Percentiles rank a stretch among this genome's conserved stretches.
Conservation (phyloP, 768 basidiomycete species). For the Lactarius tabidus region DNA sequence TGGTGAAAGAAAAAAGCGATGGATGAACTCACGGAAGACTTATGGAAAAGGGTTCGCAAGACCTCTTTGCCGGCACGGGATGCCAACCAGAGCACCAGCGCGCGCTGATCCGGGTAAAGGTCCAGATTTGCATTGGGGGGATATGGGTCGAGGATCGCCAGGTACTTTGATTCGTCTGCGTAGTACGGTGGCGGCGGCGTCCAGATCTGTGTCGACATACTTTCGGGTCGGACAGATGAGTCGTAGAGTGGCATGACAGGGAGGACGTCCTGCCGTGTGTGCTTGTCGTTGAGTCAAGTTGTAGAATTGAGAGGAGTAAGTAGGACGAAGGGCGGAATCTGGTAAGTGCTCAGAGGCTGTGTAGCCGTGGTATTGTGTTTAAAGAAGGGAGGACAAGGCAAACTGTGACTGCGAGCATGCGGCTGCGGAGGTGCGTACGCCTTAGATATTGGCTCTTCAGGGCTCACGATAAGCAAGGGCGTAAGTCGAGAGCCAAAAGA, state of each 20-base stretch:
- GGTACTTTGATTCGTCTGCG: conserved; percentile 42
- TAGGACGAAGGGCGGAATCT: background rate
- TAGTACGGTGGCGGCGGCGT: conserved; percentile 43
- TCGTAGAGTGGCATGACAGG: background rate
- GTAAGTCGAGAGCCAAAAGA: too few relatives aligned
- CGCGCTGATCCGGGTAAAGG: conserved; percentile 34
- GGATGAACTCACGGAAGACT: conserved; percentile 38
- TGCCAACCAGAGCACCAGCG: conserved; percentile 43
- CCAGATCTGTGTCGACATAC: conserved; percentile 40
- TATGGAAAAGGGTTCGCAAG: conserved; percentile 42
- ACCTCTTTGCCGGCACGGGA: conserved; percentile 36
- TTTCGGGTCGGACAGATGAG: background rate
- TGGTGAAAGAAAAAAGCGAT: background rate
- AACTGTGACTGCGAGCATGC: background rate
- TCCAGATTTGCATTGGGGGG: conserved; percentile 43
- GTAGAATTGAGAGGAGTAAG: background rate
- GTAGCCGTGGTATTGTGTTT: background rate
- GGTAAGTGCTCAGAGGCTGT: background rate
- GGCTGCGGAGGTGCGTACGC: background rate
- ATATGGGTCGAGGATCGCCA: conserved; percentile 43
- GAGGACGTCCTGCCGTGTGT: background rate
- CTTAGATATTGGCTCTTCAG: too few relatives aligned
- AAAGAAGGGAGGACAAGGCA: background rate
- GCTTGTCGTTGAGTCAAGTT: background rate
- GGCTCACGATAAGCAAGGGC: too few relatives aligned